A percentile compares a stretch with the other conserved stretches of the same genome.
Evolutionary conservation across 129 eudicot genomes (phyloP).

Genomic region (Sambucus nigra): DNA sequence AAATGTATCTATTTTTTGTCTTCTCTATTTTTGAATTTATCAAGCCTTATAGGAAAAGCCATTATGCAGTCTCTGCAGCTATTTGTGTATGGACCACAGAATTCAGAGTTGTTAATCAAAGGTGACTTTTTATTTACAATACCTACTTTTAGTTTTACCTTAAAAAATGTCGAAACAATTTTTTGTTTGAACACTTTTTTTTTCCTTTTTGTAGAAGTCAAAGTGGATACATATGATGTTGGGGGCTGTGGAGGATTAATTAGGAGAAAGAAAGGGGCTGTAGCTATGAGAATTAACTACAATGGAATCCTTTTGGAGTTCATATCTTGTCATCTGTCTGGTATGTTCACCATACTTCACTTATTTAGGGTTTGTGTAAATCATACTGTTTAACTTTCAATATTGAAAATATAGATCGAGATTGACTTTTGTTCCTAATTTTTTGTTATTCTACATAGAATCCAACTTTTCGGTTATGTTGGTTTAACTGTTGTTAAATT

Average conservation of each 20-base stretch:
- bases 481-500: background rate
- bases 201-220: slow-evolving; percentile 16
- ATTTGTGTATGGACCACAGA: slow-evolving; percentile 24
- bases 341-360: slow-evolving; percentile 7
- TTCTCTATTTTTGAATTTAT: background rate
- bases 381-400: background rate
- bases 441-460: no score
- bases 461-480: no score
- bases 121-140: slow-evolving; percentile 11
- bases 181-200: background rate
- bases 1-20: no score
- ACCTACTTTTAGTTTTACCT: background rate
- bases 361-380: background rate
- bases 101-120: slow-evolving; percentile 13
- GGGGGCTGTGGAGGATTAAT: slow-evolving; percentile 36
- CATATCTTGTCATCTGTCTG: slow-evolving; percentile 42
- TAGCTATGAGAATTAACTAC: slow-evolving; percentile 30
- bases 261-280: slow-evolving; percentile 47
- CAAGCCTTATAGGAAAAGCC: slow-evolving; percentile 30
- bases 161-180: background rate
- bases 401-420: no score
- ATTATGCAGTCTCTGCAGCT: slow-evolving; percentile 35
- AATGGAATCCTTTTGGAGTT: slow-evolving; percentile 27
- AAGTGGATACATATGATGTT: slow-evolving; percentile 24
- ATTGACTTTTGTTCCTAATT: no score